Conservation (phyloP, 495 filamentous ascomycete species). For the Penicillium robsamsonii region DNA sequence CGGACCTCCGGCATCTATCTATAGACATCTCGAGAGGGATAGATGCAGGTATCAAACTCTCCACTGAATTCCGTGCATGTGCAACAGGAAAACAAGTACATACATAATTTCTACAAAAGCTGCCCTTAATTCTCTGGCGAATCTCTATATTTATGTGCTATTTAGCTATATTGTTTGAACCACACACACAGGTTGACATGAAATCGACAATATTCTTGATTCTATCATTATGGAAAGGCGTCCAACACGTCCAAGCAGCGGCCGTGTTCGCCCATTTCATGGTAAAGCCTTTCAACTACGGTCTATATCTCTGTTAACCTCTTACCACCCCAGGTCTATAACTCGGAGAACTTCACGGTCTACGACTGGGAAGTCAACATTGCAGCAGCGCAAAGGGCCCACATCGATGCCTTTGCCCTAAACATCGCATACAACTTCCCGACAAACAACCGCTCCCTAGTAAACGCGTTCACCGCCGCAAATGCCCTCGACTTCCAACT, state of each 20-base stretch:
- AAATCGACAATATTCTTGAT: slow-evolving; percentile 3
- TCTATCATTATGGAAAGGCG: slow-evolving; percentile 4
- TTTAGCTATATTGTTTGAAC: background rate
- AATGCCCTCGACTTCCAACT: slow-evolving; percentile 55
- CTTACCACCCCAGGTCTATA: slow-evolving; percentile 25
- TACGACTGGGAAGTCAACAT: slow-evolving; percentile 62
- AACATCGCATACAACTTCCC: slow-evolving; percentile 62
- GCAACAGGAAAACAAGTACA: background rate
- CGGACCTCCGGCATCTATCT: slow-evolving; percentile 14
- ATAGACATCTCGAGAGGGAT: slow-evolving; percentile 4
- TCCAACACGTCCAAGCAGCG: slow-evolving; percentile 1
- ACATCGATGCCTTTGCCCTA: slow-evolving; percentile 72
- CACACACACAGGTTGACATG: background rate
- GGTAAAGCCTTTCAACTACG: slow-evolving; percentile 16
- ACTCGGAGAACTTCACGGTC: slow-evolving; percentile 29
- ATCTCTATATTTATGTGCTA: background rate
- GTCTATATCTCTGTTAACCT: background rate
- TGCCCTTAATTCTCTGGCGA: background rate
- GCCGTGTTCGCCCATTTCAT: slow-evolving; percentile 41
- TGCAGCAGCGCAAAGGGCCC: slow-evolving; percentile 53
- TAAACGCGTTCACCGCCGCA: slow-evolving; percentile 56
- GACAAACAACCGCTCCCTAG: slow-evolving; percentile 39
- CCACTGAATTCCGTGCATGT: slow-evolving; percentile 4
- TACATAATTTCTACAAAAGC: slow-evolving; percentile 3
- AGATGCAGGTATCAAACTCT: slow-evolving; percentile 5